Conservation (phyloP, 805 yeast genomes). For the Sungouiella thailandica region DNA sequence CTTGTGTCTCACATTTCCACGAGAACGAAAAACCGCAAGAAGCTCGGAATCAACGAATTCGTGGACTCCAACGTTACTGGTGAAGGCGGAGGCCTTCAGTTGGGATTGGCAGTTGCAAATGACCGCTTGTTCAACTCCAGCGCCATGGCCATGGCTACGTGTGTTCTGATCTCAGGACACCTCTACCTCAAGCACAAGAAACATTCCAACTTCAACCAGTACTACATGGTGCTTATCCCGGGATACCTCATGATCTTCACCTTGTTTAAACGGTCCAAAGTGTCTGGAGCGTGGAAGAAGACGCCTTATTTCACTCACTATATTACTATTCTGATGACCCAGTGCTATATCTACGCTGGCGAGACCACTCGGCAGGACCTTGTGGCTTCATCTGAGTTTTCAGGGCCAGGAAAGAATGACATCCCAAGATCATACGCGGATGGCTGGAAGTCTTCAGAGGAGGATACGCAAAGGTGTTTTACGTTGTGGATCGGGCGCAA, state of each 20-base stretch:
- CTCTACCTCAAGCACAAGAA: slow-evolving; percentile 67
- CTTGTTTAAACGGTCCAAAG: slow-evolving; percentile 41
- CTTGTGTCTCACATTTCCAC: slow-evolving; percentile 28
- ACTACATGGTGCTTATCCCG: slow-evolving; percentile 62
- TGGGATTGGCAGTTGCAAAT: slow-evolving; percentile 23
- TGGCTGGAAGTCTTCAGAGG: slow-evolving; percentile 82
- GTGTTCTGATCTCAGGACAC: slow-evolving; percentile 59
- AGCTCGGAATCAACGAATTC: slow-evolving; percentile 48
- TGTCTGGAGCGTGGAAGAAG: slow-evolving; percentile 43
- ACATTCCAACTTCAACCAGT: slow-evolving; percentile 60
- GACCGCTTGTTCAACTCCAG: slow-evolving; percentile 51
- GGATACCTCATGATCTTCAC: slow-evolving; percentile 61
- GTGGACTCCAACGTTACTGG: slow-evolving; percentile 51
- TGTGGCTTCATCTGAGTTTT: slow-evolving; percentile 39
- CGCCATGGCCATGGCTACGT: slow-evolving; percentile 52
- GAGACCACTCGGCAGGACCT: slow-evolving; percentile 53
- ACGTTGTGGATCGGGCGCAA: slow-evolving; percentile 80
- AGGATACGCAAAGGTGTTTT: slow-evolving; percentile 69
- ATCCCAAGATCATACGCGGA: slow-evolving; percentile 73
- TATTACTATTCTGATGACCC: slow-evolving; percentile 55
- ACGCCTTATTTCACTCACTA: slow-evolving; percentile 47
- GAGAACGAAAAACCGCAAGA: slow-evolving; percentile 41
- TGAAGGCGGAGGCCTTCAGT: slow-evolving; percentile 9
- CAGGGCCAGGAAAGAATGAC: slow-evolving; percentile 50
- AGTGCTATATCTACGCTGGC: slow-evolving; percentile 77